A percentile compares a stretch with the other conserved stretches of the same genome.
Evolutionary conservation across 805 yeast genomes (phyloP).

Genomic region (Wickerhamiella galacta): DNA sequence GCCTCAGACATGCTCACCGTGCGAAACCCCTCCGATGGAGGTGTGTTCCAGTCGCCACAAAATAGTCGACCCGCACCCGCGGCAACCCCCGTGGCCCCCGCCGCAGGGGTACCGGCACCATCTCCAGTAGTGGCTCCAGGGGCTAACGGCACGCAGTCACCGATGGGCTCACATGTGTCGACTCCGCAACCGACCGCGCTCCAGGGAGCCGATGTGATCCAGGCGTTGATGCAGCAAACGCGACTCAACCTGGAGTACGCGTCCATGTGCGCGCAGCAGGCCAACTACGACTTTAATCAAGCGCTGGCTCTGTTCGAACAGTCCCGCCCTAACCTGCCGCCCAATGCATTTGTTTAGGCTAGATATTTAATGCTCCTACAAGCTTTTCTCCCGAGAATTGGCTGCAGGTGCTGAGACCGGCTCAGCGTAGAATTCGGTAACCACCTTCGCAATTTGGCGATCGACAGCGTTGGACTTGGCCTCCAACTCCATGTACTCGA

Average conservation of each 20-base stretch:
- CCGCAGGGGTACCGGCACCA: background rate
- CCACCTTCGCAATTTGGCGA: background rate
- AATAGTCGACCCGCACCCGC: background rate
- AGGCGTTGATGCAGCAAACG: constrained; percentile 53
- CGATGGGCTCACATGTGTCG: background rate
- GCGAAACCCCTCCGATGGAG: constrained; percentile 10
- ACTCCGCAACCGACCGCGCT: constrained; percentile 13
- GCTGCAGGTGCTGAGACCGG: too few relatives aligned
- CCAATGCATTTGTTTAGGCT: constrained; percentile 32
- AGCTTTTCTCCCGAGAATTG: too few relatives aligned
- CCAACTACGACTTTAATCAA: constrained; percentile 60
- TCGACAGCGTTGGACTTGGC: background rate
- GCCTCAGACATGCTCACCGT: constrained; percentile 72
- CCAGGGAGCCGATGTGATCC: constrained; percentile 48
- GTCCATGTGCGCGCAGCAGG: constrained; percentile 70
- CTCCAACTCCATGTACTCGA: background rate
- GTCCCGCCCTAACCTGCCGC: constrained; percentile 44
- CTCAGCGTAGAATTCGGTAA: too few relatives aligned
- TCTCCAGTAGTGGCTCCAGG: background rate
- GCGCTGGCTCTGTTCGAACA: constrained; percentile 58
- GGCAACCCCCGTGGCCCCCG: background rate
- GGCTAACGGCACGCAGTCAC: background rate
- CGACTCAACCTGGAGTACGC: constrained; percentile 66
- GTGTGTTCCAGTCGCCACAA: background rate
- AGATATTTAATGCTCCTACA: constrained; percentile 1